Conservation (phyloP, 2,329 filamentous ascomycete genomes). For the Fragosphaeria purpurea region DNA sequence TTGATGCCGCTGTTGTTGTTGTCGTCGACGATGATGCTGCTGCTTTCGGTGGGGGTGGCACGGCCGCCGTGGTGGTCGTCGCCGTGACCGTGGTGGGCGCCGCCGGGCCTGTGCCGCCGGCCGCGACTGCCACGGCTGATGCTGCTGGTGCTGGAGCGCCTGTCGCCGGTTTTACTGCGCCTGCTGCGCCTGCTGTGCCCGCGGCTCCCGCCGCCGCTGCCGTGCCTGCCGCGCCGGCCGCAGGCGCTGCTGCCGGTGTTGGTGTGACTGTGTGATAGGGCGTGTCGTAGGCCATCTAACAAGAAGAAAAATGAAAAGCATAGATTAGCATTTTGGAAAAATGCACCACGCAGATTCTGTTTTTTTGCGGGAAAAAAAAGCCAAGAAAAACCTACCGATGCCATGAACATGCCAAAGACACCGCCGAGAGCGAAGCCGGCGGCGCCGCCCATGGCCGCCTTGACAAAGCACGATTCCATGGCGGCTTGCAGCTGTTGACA, state of each 20-base stretch:
- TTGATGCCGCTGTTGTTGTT: neutral
- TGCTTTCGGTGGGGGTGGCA: too few relatives aligned
- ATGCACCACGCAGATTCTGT: too few relatives aligned
- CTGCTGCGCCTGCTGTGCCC: neutral
- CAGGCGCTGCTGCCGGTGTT: slow-evolving; percentile 8
- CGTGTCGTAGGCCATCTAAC: slow-evolving; percentile 95
- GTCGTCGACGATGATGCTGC: too few relatives aligned
- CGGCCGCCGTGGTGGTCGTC: neutral
- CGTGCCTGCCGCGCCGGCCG: neutral
- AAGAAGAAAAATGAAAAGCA: neutral
- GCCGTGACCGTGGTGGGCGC: slow-evolving; percentile 3
- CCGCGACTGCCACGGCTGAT: slow-evolving; percentile 1
- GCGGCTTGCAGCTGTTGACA: slow-evolving; percentile 58
- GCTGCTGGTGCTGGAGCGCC: neutral
- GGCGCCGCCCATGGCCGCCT: slow-evolving; percentile 79
- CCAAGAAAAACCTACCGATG: slow-evolving; percentile 50
- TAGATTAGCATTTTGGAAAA: neutral
- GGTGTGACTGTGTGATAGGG: slow-evolving; percentile 51
- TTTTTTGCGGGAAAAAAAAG: too few relatives aligned
- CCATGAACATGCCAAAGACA: slow-evolving; percentile 96
- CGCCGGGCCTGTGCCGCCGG: neutral
- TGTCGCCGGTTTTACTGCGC: neutral
- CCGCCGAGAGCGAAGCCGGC: slow-evolving; percentile 94
- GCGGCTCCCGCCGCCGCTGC: neutral
- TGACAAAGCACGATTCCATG: slow-evolving; percentile 89